Conservation (phyloP, 169 alveolate species). For the Plasmodium coatneyi region DNA sequence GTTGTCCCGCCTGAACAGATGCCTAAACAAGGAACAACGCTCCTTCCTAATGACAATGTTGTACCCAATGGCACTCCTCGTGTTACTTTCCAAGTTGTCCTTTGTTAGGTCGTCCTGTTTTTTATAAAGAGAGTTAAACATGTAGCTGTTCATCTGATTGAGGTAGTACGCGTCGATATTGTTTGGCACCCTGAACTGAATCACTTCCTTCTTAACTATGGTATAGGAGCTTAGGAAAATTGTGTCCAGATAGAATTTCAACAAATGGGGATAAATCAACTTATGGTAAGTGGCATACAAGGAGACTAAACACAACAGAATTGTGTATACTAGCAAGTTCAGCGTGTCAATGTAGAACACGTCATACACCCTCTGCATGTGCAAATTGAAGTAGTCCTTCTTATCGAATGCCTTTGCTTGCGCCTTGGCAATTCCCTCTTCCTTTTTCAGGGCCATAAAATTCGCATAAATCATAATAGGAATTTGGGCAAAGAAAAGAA, state of each 20-base stretch:
- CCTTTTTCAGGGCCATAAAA: slow-evolving; percentile 21
- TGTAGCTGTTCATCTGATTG: slow-evolving; percentile 62
- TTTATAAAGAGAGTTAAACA: slow-evolving; percentile 59
- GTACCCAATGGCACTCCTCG: slow-evolving; percentile 74
- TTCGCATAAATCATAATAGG: slow-evolving; percentile 53
- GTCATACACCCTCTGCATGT: slow-evolving; percentile 9
- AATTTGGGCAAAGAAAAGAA: slow-evolving; percentile 31
- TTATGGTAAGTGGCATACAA: slow-evolving; percentile 60
- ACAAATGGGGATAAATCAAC: slow-evolving; percentile 56
- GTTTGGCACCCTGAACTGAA: slow-evolving; percentile 70
- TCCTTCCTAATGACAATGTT: slow-evolving; percentile 75
- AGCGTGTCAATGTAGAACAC: slow-evolving; percentile 29
- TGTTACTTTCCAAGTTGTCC: slow-evolving; percentile 65
- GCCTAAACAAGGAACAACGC: slow-evolving; percentile 8
- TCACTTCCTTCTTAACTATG: slow-evolving; percentile 52
- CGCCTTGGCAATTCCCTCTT: neutral
- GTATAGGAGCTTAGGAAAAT: slow-evolving; percentile 55
- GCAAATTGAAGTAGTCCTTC: slow-evolving; percentile 55
- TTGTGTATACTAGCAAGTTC: slow-evolving; percentile 40
- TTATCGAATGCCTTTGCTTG: slow-evolving; percentile 5
- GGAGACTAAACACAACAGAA: slow-evolving; percentile 10
- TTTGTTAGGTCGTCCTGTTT: slow-evolving; percentile 13
- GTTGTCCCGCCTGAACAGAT: slow-evolving; percentile 14
- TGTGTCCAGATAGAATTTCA: slow-evolving; percentile 44
- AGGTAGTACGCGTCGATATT: slow-evolving; percentile 68